Evolutionary conservation across 2,329 filamentous ascomycete genomes (phyloP), one percentile per base, ranked within the genome.

Genomic region (Orbilia quercus): DNA sequence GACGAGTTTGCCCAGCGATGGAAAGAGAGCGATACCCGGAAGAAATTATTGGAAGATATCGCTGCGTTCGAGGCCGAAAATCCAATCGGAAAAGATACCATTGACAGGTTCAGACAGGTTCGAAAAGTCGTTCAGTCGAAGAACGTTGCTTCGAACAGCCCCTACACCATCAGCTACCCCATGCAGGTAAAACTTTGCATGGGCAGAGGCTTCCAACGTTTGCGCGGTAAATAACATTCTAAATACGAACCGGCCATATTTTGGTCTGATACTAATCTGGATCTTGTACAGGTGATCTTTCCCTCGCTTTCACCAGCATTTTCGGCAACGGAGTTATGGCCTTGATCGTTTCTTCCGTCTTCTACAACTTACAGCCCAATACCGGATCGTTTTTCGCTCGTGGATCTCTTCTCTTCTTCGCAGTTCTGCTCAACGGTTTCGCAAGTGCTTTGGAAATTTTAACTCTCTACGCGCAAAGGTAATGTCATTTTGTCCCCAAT

Each of bases 381-480:
- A 90, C 91, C 0, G 78, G 80, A 16, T 91, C 89, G 78, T 96
- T 96, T 83, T 96, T 89, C 82, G 85, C 87, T 77, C 88, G 92
- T 74, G 91, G 90, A 75, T 89, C 90, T 47, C 84, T 96, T 22
- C 83, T 96, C 58, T 96, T 96, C 86, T 95, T 96, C 79, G 91
- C 91, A 76, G 88, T 92, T 78, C 83, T 96, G 72, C 88, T 95
- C 83, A 96, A 95, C 80, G 91, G 91, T 50, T 95, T 96, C 78
- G 85, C 89, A 74, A 90, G 88, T 79, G 90, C 90, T 64, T 85
- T 95, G 40, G 70, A 89, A 84, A 95, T 96, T 79, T 81, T 95
- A 34, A 92, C 91, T 0, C 85, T 96, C 2, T 97, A 95, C 79
- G 87, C 91, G 1, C 92, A 96, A 85, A 89, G 93, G 38, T 60